phyloP scores from a whole-genome alignment of 768 basidiomycete species.

The Butyriboletus loyo region DNA sequence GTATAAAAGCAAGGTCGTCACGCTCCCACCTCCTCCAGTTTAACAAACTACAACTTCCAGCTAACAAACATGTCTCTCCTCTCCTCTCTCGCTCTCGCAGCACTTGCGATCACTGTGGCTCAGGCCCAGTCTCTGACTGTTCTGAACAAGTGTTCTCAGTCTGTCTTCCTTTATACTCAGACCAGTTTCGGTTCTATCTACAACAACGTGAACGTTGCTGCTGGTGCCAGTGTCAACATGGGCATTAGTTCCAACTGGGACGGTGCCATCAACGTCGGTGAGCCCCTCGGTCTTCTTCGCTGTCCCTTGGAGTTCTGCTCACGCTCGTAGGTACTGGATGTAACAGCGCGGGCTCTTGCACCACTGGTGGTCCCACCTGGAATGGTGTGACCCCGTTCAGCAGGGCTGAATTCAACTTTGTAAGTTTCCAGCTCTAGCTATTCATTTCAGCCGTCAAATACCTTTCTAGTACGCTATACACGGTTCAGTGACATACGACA shows the following conservation, averaged over 20 bases:
- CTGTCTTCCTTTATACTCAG: constrained; percentile 30
- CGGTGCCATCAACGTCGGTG: constrained; percentile 31
- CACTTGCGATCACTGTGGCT: constrained; percentile 16
- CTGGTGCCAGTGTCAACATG: constrained; percentile 25
- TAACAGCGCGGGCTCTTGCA: constrained; percentile 20
- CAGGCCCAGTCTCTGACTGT: constrained; percentile 31
- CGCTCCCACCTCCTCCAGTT: background rate
- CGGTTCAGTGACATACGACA: constrained; percentile 31
- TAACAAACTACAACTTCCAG: background rate
- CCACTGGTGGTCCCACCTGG: constrained; percentile 31
- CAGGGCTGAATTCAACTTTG: constrained; percentile 34
- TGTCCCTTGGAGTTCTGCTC: background rate
- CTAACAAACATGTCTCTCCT: constrained; percentile 19
- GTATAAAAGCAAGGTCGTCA: constrained; percentile 13
- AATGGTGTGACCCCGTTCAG: constrained; percentile 31
- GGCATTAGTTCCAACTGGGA: constrained; percentile 33
- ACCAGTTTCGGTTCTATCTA: constrained; percentile 26
- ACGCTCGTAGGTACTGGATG: constrained; percentile 28
- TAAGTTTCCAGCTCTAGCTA: constrained; percentile 2
- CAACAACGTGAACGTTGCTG: constrained; percentile 26
- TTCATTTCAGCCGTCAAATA: background rate
- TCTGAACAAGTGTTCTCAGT: constrained; percentile 22
- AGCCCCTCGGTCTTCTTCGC: background rate
- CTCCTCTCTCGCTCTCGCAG: constrained; percentile 19
- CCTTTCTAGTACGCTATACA: constrained; percentile 19